phyloP scores from a whole-genome alignment of 768 basidiomycete genomes.

The Suillus decipiens region DNA sequence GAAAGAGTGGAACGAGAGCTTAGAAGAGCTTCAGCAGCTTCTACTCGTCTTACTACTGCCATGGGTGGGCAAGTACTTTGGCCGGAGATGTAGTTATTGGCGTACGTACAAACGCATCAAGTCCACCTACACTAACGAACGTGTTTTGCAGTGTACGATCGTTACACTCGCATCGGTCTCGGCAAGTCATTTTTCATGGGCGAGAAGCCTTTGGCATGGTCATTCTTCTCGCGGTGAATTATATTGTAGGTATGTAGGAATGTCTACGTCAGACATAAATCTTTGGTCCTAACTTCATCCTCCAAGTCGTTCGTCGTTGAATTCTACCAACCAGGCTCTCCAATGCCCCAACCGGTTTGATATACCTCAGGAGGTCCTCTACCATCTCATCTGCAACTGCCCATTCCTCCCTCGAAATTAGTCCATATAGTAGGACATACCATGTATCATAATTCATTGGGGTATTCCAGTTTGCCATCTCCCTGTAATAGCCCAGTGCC shows the following conservation, averaged over 20 bases:
- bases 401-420: conserved; percentile 62
- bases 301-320: conserved; percentile 40
- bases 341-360: conserved; percentile 47
- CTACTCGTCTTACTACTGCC: conserved; percentile 81
- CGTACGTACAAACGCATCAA: conserved; percentile 50
- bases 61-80: conserved; percentile 85
- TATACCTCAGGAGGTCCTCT: conserved; percentile 55
- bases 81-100: conserved; percentile 84
- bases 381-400: conserved; percentile 59
- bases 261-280: conserved; percentile 28
- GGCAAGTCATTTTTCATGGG: conserved; percentile 67
- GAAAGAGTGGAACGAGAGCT: conserved; percentile 91
- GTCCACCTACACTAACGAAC: conserved; percentile 15
- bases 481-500: conserved; percentile 59
- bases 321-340: conserved; percentile 52
- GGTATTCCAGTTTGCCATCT: conserved; percentile 55
- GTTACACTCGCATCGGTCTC: conserved; percentile 67
- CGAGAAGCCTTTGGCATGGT: conserved; percentile 17
- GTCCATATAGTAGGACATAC: conserved; percentile 71
- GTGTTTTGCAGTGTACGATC: conserved; percentile 57
- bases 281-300: conserved; percentile 27
- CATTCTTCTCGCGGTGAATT: conserved; percentile 24
- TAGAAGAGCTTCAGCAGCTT: conserved; percentile 82
- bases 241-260: conserved; percentile 13
- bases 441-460: conserved; percentile 65